Base-by-base conservation (phyloP, 805 yeast species). In the Teunomyces tritomae region DNA sequence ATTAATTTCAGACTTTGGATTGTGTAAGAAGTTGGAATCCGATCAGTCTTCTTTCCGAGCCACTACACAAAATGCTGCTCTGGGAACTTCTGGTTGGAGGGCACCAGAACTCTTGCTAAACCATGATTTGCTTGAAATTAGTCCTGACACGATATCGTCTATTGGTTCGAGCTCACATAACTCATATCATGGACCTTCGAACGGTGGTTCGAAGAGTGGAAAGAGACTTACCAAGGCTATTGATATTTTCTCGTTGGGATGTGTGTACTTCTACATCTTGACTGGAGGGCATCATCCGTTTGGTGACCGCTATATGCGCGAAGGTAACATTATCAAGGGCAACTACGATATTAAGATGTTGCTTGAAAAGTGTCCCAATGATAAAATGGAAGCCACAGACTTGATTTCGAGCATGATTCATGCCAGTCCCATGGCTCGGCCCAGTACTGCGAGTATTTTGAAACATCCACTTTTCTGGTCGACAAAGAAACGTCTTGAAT, bases 51-150 rank as follows among this genome's bases (percentile, higher is more conserved):
- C 96, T 1, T 92, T 92, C 65, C 78, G 92, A 52, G 96, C 97
- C 0, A 92, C 96, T 0, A 85, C 94, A 0, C 90, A 89, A 29
- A 84, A 89, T 58, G 95, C 96, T 14, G 96, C 97, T 0, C 69
- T 69, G 51, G 99, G 99, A 1, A 94, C 99, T 0, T 81, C 94
- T 3, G 99, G 99, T 3, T 94, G 99, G 99, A 79, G 97, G 57
- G 98, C 99, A 0, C 99, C 99, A 0, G 99, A 94, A 59, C 65
- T 89, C 29, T 67, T 89, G 32, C 63, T 78, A 20, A 61, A 64
- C 46, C 67, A 67, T 37, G 73, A 70, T 47, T 57, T 70, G 43
- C 48, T 58, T 8, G 75, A 71, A 48, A 68, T 70, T 5, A 67
- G 75, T 1, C 73, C 75, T 0, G 72, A 67, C 32, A 64, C 74